Percentiles rank a stretch among this genome's conserved stretches.
Evolutionary conservation across 257 asterid genomes (phyloP).

Genomic region (Plantago major): DNA sequence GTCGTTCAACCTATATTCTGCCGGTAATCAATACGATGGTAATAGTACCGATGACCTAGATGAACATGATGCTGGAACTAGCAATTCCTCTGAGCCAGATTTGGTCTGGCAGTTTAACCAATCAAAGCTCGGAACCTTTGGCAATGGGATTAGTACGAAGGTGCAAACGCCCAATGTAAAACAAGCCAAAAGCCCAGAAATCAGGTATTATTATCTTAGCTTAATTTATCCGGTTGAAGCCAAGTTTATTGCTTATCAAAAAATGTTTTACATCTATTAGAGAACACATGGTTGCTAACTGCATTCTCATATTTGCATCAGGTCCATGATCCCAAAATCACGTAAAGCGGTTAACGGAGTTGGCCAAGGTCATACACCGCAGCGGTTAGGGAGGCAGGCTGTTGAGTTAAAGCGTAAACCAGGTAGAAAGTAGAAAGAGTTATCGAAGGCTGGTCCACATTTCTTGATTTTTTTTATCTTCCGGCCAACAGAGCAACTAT

Average conservation of each 20-base stretch:
- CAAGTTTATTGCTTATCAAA: not conserved
- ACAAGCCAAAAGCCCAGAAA: constrained; percentile 55
- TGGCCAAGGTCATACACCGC: constrained; percentile 46
- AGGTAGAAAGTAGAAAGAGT: constrained; percentile 52
- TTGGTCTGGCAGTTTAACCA: constrained; percentile 80
- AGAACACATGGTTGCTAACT: not conserved
- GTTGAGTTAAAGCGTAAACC: constrained; percentile 59
- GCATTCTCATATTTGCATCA: constrained; percentile 22
- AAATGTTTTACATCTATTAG: not conserved
- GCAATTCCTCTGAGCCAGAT: constrained; percentile 90
- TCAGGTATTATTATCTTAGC: constrained; percentile 40
- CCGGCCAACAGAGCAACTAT: constrained; percentile 43
- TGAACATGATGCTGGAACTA: constrained; percentile 75
- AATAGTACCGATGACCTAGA: constrained; percentile 58
- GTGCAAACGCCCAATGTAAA: constrained; percentile 42
- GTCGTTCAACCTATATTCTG: constrained; percentile 31
- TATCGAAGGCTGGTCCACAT: constrained; percentile 10
- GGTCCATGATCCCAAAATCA: constrained; percentile 61
- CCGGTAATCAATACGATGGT: constrained; percentile 40
- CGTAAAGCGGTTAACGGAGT: constrained; percentile 45
- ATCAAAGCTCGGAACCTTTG: constrained; percentile 43
- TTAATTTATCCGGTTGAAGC: too few relatives aligned
- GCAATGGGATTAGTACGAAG: constrained; percentile 46
- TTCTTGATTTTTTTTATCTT: constrained; percentile 7
- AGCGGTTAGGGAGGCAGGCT: constrained; percentile 43